Base-by-base conservation (phyloP, 129 eudicot species). In the Centrapalus pauciflorus region DNA sequence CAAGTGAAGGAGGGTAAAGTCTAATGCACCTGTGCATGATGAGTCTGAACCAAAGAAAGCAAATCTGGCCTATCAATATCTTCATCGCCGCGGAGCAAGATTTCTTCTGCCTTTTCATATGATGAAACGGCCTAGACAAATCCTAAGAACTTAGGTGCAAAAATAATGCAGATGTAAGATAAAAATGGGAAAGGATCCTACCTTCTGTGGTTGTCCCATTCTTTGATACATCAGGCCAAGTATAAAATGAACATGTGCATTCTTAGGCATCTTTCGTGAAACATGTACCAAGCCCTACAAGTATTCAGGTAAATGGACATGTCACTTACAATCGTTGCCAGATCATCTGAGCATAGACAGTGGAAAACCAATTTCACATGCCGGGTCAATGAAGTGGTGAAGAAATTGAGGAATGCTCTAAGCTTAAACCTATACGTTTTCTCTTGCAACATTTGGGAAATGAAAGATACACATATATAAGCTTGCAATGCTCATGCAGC, bases 121-220 rank as follows among this genome's bases (percentile, higher is more conserved):
- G 89, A 83, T 32, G 61, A 67, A 59, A 84, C 81, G 5, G 99
- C 96, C 99, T 93, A 56, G 3, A 67, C 11, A 28, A 64, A 56
- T 9, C 38, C 34, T 24, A 19, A 29, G 33, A 25, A 48, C 29
- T 75, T 67, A 71, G 73, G 73, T 56, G 45, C 34, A 17, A 60
- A 48, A 40, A 51, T 14, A 67, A 58, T 24, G 21, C 25, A 61
- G n/a, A 57, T 4, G 23, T 59, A 27, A 2, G 46, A 0, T 0
- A 20, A 9, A 50, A 32, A 49, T 25, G 11, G 54, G 29, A 6
- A 26, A 14, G 57, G 26, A 64, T 66, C 35, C 41, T 76, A 89
- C 99, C 96, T 89, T 93, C 67, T 85, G 92, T 41, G 99, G 90
- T 81, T 93, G 99, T 67, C 92, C 96, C 95, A 93, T 86, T 70